These are phyloP conservation scores for Lachancea waltii DNA, from an alignment of 805 yeast species.

Conservation along the genomic window DNA sequence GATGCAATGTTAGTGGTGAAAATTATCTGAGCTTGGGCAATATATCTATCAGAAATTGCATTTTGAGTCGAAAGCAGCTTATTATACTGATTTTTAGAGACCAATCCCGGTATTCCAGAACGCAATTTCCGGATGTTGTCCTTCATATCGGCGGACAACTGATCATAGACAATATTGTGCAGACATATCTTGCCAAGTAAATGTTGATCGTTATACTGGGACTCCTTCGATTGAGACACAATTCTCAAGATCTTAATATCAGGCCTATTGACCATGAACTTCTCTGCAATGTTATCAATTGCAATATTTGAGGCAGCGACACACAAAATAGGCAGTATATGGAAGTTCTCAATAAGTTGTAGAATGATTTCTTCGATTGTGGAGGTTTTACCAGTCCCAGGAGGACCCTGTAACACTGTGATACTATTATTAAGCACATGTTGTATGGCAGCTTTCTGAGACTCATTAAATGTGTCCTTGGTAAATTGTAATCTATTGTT, in stretches of 20 bases:
- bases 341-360: conserved; percentile 48
- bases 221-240: conserved; percentile 53
- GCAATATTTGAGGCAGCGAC: conserved; percentile 76
- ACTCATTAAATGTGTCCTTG: conserved; percentile 46
- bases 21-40: conserved; percentile 61
- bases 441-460: conserved; percentile 51
- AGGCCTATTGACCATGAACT: conserved; percentile 45
- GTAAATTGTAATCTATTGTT: conserved; percentile 47
- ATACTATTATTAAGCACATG: conserved; percentile 45
- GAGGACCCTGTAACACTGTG: conserved; percentile 69
- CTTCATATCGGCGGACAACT: conserved; percentile 41
- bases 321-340: conserved; percentile 58
- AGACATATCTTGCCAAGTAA: conserved; percentile 54
- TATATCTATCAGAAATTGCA: conserved; percentile 42
- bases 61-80: conserved; percentile 42
- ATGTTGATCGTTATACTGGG: conserved; percentile 52
- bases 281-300: conserved; percentile 70
- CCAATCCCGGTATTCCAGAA: conserved; percentile 35
- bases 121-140: conserved; percentile 41
- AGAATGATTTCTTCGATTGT: conserved; percentile 59
- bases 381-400: conserved; percentile 76
- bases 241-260: conserved; percentile 48
- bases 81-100: conserved; percentile 43
- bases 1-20: conserved; percentile 70
- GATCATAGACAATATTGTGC: conserved; percentile 51